phyloP scores from a whole-genome alignment of 202 grass and related monocot species.

The Elaeis oleifera region DNA sequence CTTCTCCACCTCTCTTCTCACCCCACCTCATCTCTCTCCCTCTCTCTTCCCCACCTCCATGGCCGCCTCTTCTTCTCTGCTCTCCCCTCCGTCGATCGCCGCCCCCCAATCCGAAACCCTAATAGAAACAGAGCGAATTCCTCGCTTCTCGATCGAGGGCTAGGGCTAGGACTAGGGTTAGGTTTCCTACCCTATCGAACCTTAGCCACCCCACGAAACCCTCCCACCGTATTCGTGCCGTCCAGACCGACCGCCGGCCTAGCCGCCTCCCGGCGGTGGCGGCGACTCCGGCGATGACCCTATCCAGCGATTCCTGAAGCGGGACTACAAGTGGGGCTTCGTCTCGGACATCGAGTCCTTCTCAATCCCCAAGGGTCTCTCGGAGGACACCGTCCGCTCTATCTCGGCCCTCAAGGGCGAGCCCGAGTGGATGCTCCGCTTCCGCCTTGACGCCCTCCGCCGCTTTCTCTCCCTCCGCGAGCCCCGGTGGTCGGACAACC shows the following conservation, averaged over 20 bases:
- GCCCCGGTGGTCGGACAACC: constrained; percentile 61
- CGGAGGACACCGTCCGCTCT: constrained; percentile 60
- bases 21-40: constrained; percentile 1
- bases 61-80: too few relatives aligned
- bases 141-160: too few relatives aligned
- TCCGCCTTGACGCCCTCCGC: constrained; percentile 65
- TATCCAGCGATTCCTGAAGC: constrained; percentile 70
- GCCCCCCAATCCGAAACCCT: too few relatives aligned
- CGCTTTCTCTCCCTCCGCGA: constrained; percentile 48
- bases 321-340: constrained; percentile 89
- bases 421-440: constrained; percentile 84
- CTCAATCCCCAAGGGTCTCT: constrained; percentile 85
- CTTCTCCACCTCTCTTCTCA: not conserved
- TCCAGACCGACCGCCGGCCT: too few relatives aligned
- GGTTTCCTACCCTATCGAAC: too few relatives aligned
- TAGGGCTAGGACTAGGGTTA: constrained; percentile 30
- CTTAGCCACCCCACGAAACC: too few relatives aligned
- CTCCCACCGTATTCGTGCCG: too few relatives aligned
- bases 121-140: too few relatives aligned
- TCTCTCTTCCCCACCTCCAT: too few relatives aligned
- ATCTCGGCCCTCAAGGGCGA: constrained; percentile 82
- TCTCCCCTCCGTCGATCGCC: too few relatives aligned
- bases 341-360: constrained; percentile 83
- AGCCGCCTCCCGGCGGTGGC: too few relatives aligned
- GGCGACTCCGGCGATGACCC: constrained; percentile 55